Conservation (phyloP, 345 rosid genomes). For the Reutealis trisperma region DNA sequence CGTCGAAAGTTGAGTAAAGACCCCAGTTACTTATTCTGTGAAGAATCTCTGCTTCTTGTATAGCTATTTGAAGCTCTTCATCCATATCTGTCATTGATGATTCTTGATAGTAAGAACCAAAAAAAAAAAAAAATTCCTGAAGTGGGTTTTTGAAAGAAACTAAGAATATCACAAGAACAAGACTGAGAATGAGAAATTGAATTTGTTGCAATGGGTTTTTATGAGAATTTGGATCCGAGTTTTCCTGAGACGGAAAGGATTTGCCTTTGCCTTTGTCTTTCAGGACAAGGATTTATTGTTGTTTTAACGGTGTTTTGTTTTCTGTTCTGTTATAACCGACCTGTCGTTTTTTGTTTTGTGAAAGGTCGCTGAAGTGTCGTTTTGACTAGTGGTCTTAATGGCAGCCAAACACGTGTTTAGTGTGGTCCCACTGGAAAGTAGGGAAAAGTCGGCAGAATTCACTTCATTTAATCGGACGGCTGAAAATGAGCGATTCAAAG, state of each 20-base stretch:
- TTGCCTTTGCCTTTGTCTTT: no score
- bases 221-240: no score
- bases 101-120: no score
- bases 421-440: not conserved
- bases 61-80: not conserved
- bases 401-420: not conserved
- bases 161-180: not conserved
- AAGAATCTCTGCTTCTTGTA: constrained; percentile 3
- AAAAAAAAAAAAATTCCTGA: no score
- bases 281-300: no score
- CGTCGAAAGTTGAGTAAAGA: not conserved
- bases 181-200: no score
- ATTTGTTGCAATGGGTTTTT: no score
- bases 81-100: not conserved
- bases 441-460: no score
- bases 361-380: not conserved
- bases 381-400: not conserved
- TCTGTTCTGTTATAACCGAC: no score
- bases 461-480: not conserved
- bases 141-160: no score
- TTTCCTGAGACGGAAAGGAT: no score
- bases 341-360: no score
- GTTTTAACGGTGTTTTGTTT: not conserved
- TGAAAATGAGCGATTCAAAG: not conserved
- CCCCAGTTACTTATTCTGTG: not conserved